Base-by-base conservation (phyloP, 1,139 yeast species). In the Yamadazyma kanchanaburiensis region DNA sequence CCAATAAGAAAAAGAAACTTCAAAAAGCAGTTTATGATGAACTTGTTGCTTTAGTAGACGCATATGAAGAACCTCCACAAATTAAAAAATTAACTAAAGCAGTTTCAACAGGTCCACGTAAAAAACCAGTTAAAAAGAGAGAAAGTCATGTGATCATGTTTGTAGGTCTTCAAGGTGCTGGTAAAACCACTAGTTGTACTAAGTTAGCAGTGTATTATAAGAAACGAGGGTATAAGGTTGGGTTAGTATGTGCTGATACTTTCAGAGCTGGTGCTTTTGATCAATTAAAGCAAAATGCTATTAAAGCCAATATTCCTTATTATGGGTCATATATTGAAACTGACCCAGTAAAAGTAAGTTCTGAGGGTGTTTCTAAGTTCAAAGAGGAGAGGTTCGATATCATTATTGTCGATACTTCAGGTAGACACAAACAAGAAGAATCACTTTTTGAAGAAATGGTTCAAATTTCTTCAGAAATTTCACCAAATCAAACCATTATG, bases 251-350 rank as follows among this genome's bases (percentile, higher is more conserved):
- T 76, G 98, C 98, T 3, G 98, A 91, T 69, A 91, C 98, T 23
- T 91, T 91, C 69, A 80, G 98, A 71, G 98, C 98, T 21, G 98
- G 98, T 71, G 98, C 98, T 2, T 91, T 91, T 66, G 98, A 91
- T 60, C 98, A 91, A 67, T 74, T 91, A 60, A 91, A 91, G 55
- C 98, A 91, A 61, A 91, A 91, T 58, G 97, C 98, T 16, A 87
- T 91, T 31, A 87, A 88, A 63, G 94, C 98, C 0, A 77, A 84
- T 45, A 87, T 91, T 34, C 97, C 98, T 24, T 91, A 78, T 58
- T 91, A 80, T 56, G 98, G 98, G 47, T 85, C 96, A 4, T 91
- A 91, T 56, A 79, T 94, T 8, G 97, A 89, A 59, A 87, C 95
- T 3, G 95, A 94, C 55, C 98, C 98, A 1, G 97, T 87, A 11